Evolutionary conservation across 257 asterid genomes (phyloP).

Genomic region (Plectranthus barbatus): DNA sequence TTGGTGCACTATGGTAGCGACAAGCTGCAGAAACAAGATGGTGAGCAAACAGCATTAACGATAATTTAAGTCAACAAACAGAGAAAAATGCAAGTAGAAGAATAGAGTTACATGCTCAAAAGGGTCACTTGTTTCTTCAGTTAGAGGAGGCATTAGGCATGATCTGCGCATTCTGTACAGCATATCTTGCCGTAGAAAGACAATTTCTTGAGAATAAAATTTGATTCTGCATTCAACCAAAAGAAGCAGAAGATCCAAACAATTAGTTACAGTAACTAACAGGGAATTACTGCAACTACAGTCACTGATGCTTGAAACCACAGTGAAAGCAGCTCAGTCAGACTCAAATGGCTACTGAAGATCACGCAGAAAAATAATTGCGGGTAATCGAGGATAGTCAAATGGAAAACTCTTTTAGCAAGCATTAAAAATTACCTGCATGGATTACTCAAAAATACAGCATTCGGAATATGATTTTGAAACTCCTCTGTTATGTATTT

Average conservation of each 20-base stretch:
- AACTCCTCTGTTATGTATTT: conserved; percentile 81
- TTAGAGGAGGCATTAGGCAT: conserved; percentile 78
- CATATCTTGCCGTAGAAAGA: conserved; percentile 91
- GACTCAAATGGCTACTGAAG: neutral
- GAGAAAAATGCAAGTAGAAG: conserved; percentile 12
- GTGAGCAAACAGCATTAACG: neutral
- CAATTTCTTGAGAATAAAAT: conserved; percentile 85
- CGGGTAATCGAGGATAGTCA: conserved; percentile 1
- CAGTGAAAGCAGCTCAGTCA: neutral
- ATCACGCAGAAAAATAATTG: conserved; percentile 3
- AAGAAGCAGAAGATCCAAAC: neutral
- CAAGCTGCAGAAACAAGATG: conserved; percentile 52
- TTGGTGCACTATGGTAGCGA: conserved; percentile 89
- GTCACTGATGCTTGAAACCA: neutral
- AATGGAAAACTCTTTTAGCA: neutral
- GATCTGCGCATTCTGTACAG: conserved; percentile 93
- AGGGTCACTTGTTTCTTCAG: conserved; percentile 85
- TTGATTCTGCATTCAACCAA: conserved; percentile 54
- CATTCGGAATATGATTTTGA: conserved; percentile 56
- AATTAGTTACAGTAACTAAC: neutral
- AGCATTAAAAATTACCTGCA: conserved; percentile 57
- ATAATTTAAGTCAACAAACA: neutral
- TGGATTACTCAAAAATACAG: conserved; percentile 79
- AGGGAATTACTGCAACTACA: neutral
- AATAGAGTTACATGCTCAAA: conserved; percentile 74